Conservation (phyloP, 805 yeast species). For the Brettanomyces anomalus region DNA sequence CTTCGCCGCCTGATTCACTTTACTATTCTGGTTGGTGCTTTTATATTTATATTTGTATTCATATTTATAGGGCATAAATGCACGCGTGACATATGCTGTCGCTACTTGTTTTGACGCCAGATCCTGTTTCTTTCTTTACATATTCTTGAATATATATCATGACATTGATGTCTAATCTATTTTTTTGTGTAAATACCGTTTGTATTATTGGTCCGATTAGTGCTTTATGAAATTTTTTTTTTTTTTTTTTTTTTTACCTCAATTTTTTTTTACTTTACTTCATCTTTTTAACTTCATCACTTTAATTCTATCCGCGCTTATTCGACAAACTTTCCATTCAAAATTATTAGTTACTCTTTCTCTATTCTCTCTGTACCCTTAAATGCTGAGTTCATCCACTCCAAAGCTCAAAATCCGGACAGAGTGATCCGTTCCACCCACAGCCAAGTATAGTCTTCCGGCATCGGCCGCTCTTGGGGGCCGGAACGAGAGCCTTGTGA, state of each 20-base stretch:
- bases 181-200: neutral
- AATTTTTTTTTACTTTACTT: too few species aligned
- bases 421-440: slow-evolving; percentile 60
- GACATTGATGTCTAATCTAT: neutral
- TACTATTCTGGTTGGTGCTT: slow-evolving; percentile 1
- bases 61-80: neutral
- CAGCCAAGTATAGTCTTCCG: slow-evolving; percentile 36
- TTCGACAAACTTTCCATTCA: too few species aligned
- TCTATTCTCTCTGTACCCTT: neutral
- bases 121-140: too few species aligned
- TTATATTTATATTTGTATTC: slow-evolving; percentile 2
- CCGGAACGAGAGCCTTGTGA: slow-evolving; percentile 56
- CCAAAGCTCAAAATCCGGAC: slow-evolving; percentile 27
- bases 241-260: too few species aligned
- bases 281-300: too few species aligned
- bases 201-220: too few species aligned
- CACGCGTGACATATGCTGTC: neutral
- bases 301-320: too few species aligned
- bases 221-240: too few species aligned
- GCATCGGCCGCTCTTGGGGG: slow-evolving; percentile 11
- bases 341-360: too few species aligned
- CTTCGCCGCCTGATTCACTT: neutral
- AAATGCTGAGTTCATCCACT: neutral
- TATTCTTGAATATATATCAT: slow-evolving; percentile 2
- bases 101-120: neutral